Percentiles rank a stretch among this genome's conserved stretches.
phyloP scores from a whole-genome alignment of 768 basidiomycete genomes.

The Pisolithus orientalis region DNA sequence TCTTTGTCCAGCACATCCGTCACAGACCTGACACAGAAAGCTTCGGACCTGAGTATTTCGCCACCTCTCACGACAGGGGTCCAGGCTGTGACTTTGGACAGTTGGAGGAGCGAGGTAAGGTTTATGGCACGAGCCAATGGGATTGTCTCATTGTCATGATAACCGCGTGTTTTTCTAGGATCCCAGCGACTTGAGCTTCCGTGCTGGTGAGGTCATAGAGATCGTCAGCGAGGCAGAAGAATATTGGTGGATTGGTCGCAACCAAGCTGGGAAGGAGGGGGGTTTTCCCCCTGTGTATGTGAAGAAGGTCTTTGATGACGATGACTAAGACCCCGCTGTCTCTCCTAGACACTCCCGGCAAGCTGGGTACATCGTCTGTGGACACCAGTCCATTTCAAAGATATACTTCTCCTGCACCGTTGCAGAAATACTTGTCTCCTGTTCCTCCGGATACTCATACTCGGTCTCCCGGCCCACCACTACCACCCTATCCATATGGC shows the following conservation, averaged over 20 bases:
- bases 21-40: conserved; percentile 15
- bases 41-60: conserved; percentile 21
- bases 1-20: conserved; percentile 7
- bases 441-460: background rate
- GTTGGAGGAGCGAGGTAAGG: conserved; percentile 24
- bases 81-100: conserved; percentile 26
- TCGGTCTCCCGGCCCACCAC: background rate
- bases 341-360: conserved; percentile 16
- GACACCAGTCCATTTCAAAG: conserved; percentile 7
- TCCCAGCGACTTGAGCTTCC: conserved; percentile 70
- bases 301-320: conserved; percentile 39
- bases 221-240: conserved; percentile 73
- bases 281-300: conserved; percentile 78
- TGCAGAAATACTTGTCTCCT: background rate
- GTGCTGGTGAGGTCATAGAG: conserved; percentile 70
- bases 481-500: background rate
- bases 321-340: conserved; percentile 10
- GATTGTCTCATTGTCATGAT: background rate
- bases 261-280: conserved; percentile 53
- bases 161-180: conserved; percentile 40
- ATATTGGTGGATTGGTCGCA: conserved; percentile 86
- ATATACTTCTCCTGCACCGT: background rate
- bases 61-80: conserved; percentile 4
- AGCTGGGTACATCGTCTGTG: conserved; percentile 5
- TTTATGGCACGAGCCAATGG: background rate